phyloP scores from a whole-genome alignment of 306 rosid genomes.

The Lagenaria siceraria region DNA sequence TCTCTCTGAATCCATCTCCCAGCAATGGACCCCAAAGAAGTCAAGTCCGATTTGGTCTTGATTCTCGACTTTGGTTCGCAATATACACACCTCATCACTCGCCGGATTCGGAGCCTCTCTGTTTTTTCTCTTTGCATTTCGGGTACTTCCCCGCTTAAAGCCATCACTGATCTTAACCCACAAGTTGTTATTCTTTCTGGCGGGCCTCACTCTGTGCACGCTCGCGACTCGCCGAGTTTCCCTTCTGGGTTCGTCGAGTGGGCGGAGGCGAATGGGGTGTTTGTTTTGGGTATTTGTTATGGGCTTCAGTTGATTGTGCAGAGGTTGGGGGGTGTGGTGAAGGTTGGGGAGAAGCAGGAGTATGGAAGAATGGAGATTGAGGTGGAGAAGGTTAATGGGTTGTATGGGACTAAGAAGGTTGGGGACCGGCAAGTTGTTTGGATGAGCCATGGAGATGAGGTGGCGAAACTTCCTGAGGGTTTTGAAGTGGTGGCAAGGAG shows the following conservation, averaged over 20 bases:
- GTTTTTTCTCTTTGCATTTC: constrained; percentile 81
- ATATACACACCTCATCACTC: constrained; percentile 94
- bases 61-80: constrained; percentile 90
- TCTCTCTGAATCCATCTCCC: not conserved
- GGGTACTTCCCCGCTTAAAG: constrained; percentile 55
- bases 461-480: constrained; percentile 41
- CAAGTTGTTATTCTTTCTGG: constrained; percentile 81
- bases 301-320: constrained; percentile 84
- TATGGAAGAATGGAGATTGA: constrained; percentile 82
- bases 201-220: constrained; percentile 94
- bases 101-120: constrained; percentile 72
- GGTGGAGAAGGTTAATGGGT: constrained; percentile 30
- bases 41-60: constrained; percentile 58
- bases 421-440: constrained; percentile 60
- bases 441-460: constrained; percentile 99
- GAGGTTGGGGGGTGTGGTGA: constrained; percentile 74
- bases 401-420: constrained; percentile 27
- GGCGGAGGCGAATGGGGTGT: constrained; percentile 52
- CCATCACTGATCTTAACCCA: constrained; percentile 62
- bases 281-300: constrained; percentile 77
- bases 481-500: constrained; percentile 69
- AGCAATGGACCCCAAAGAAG: constrained; percentile 43
- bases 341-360: constrained; percentile 65
- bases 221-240: constrained; percentile 59
- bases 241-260: constrained; percentile 58